A percentile compares a stretch with the other conserved stretches of the same genome.
phyloP scores from a whole-genome alignment of 2,329 filamentous ascomycete genomes.

The Elsinoe batatas region DNA sequence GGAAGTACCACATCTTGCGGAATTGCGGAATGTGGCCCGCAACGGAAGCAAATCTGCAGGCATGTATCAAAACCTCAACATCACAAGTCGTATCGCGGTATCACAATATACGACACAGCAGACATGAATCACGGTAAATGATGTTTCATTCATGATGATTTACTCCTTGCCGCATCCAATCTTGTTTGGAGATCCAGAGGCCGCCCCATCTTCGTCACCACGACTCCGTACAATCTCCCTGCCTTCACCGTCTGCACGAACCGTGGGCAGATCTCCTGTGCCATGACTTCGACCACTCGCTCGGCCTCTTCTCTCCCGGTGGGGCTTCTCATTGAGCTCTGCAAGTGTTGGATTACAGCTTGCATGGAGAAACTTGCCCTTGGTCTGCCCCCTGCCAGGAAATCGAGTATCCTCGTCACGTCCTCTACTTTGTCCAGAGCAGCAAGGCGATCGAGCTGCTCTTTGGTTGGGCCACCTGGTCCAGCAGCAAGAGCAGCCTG shows the following conservation, averaged over 20 bases:
- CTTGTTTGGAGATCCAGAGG: slow-evolving; percentile 23
- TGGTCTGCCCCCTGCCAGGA: slow-evolving; percentile 30
- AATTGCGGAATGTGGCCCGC: not conserved
- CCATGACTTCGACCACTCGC: slow-evolving; percentile 34
- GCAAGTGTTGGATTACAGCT: slow-evolving; percentile 34
- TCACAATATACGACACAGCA: not conserved
- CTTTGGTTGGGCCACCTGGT: slow-evolving; percentile 31
- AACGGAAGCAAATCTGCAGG: no score
- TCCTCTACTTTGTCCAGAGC: slow-evolving; percentile 40
- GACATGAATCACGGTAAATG: not conserved
- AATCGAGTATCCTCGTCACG: slow-evolving; percentile 33
- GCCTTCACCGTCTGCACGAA: slow-evolving; percentile 33
- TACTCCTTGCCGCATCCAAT: slow-evolving; percentile 15
- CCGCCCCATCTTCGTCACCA: slow-evolving; percentile 28
- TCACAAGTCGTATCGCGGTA: not conserved
- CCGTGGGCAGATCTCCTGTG: slow-evolving; percentile 33
- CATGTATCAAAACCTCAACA: not conserved
- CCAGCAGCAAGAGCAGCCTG: slow-evolving; percentile 32
- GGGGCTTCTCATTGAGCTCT: slow-evolving; percentile 37
- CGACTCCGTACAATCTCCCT: slow-evolving; percentile 34
- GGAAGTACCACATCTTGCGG: not conserved
- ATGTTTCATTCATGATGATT: slow-evolving; percentile 1
- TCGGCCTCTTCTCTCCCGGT: slow-evolving; percentile 37
- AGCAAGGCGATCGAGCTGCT: slow-evolving; percentile 35
- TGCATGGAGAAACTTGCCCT: slow-evolving; percentile 37